Percentiles rank a stretch among this genome's conserved stretches.
Evolutionary conservation across 2,329 filamentous ascomycete species (phyloP).

Genomic region (Botrytis deweyae): DNA sequence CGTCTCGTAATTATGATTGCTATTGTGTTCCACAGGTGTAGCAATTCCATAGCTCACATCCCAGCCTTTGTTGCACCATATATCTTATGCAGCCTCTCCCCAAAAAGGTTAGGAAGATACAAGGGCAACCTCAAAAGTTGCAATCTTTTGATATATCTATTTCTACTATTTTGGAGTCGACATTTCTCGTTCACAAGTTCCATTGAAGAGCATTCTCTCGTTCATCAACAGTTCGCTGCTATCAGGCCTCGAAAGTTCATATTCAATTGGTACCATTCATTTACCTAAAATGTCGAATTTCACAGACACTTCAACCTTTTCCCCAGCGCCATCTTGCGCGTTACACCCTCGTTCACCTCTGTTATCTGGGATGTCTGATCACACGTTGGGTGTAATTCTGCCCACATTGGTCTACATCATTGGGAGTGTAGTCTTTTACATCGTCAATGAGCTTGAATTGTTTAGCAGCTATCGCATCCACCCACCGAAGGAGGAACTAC

Average conservation of each 20-base stretch:
- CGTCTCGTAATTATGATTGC: neutral
- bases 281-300: neutral
- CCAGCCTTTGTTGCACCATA: neutral
- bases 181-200: neutral
- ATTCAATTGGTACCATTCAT: neutral
- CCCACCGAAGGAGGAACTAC: constrained; percentile 11
- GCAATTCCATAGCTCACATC: neutral
- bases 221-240: neutral
- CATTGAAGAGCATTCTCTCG: neutral
- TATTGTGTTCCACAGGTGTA: neutral
- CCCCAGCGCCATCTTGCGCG: neutral
- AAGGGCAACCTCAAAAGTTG: neutral
- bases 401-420: constrained; percentile 14
- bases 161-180: neutral
- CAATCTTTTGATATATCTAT: neutral
- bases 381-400: constrained; percentile 7
- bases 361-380: constrained; percentile 3
- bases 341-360: neutral
- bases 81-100: neutral
- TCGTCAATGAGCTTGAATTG: neutral
- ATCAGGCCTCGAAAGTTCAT: neutral
- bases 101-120: neutral
- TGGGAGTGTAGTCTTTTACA: constrained; percentile 10
- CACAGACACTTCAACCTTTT: neutral
- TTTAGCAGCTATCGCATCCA: constrained; percentile 15